Evolutionary conservation across 768 basidiomycete genomes (phyloP), one percentile per base, ranked within the genome.

Genomic region (Hemileccinum impolitum): DNA sequence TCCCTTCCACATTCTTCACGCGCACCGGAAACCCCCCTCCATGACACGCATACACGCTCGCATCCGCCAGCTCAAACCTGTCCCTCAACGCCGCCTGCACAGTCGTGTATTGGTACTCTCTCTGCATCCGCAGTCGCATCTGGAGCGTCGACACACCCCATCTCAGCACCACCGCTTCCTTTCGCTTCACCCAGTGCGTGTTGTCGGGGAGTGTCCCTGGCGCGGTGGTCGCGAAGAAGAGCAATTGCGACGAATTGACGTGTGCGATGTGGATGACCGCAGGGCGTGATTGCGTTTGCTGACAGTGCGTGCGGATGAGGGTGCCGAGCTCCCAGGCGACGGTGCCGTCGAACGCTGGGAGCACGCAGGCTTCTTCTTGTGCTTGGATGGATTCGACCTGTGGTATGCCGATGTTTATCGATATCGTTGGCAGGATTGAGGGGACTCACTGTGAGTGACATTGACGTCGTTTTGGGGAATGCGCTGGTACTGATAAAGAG

Each of bases 1-100:
- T 6, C 0, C 67, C 66, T 21, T 72, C 68, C n/a, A 70, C 64
- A 12, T 58, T 57, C 51, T 51, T 59, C 32, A 72, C 68, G 19
- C 64, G 49, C 19, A 71, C 53, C 2, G 70, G 70, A 42, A 71
- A 62, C 6, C 63, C 69, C 1, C 70, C 68, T 1, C 68, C 65
- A 31, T 68, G 65, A 38, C 63, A 63, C 6, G 52, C 61, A 45
- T 69, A 69, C 34, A 50, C 36, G 10, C 61, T 64, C 26, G 68
- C 55, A 36, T 66, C 63, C 14, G 51, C 53, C 46, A 67, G 47
- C 56, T 57, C 55, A 25, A 54, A 70, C 38, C 43, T 55, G 3
- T 46, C 52, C n/a, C 51, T 34, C 36, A 55, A 53, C 50, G 28
- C n/a, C 6, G 38, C 10, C 45, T 47, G 57, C 31, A 44, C 51